A percentile compares a stretch with the other conserved stretches of the same genome.
phyloP scores from a whole-genome alignment of 306 rosid genomes.

The Argentina anserina region DNA sequence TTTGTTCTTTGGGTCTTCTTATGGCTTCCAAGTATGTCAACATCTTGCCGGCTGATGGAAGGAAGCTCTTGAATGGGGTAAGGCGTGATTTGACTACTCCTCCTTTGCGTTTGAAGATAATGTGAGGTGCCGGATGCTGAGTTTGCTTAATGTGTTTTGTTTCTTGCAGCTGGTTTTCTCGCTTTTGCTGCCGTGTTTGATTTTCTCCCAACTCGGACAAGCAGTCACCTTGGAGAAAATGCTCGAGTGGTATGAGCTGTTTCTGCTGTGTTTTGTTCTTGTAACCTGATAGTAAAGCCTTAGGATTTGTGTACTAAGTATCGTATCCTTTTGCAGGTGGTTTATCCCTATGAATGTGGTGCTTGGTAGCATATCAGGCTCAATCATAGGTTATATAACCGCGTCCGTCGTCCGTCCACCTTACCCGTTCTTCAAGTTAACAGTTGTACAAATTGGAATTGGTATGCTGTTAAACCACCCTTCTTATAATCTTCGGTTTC shows the following conservation, averaged over 20 bases:
- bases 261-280: not conserved
- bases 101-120: no score
- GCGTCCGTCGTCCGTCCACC: conserved; percentile 80
- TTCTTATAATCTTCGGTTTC: not conserved
- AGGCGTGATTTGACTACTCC: not conserved
- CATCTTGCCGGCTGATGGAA: conserved; percentile 77
- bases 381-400: conserved; percentile 76
- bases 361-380: conserved; percentile 63
- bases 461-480: conserved; percentile 45
- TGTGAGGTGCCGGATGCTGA: no score
- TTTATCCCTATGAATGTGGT: conserved; percentile 88
- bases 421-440: conserved; percentile 89
- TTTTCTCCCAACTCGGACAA: conserved; percentile 91
- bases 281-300: not conserved
- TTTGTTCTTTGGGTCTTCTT: conserved; percentile 83
- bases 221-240: conserved; percentile 75
- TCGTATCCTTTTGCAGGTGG: conserved; percentile 65
- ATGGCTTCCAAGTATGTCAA: conserved; percentile 95
- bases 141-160: no score
- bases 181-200: conserved; percentile 87
- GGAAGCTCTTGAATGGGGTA: conserved; percentile 91
- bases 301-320: not conserved
- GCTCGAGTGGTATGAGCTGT: conserved; percentile 64
- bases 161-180: conserved; percentile 82
- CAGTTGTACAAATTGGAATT: conserved; percentile 81